These are phyloP conservation scores for Trichopus zeylanicus DNA, from an alignment of 116 monocot genomes.

Conservation along the genomic window DNA sequence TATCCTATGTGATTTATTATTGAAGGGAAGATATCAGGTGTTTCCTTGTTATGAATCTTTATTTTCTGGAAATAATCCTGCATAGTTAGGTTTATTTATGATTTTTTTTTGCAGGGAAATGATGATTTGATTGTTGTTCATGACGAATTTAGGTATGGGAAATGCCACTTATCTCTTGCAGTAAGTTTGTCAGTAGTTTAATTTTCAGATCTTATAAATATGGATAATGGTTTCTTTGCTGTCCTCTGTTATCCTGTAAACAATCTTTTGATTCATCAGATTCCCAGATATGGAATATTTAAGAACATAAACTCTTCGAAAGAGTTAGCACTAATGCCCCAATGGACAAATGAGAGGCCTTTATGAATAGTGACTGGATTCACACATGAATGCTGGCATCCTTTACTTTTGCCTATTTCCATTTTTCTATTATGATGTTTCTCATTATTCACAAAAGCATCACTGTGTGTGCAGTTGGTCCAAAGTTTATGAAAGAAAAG, in stretches of 20 bases:
- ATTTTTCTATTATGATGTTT: neutral
- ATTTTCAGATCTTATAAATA: neutral
- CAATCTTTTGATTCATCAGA: conserved; percentile 27
- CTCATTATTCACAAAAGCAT: neutral
- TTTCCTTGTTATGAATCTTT: neutral
- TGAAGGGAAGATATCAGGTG: too few relatives aligned
- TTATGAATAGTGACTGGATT: conserved; percentile 84
- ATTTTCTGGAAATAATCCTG: neutral
- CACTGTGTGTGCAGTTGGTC: conserved; percentile 39
- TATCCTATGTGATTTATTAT: too few relatives aligned
- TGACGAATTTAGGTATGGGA: conserved; percentile 80
- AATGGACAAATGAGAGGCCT: conserved; percentile 83
- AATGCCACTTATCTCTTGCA: conserved; percentile 85
- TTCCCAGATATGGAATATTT: conserved; percentile 93
- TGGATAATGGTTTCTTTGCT: neutral
- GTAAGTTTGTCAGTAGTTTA: conserved; percentile 40
- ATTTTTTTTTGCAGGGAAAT: conserved; percentile 43
- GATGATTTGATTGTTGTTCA: conserved; percentile 84
- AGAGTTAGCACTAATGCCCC: conserved; percentile 72
- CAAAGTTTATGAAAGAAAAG: conserved; percentile 77
- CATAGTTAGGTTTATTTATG: neutral
- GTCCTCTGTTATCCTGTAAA: neutral
- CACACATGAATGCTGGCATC: conserved; percentile 43
- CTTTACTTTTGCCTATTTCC: conserved; percentile 2
- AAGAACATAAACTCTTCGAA: conserved; percentile 77